Percentiles rank a stretch among this genome's conserved stretches.
Evolutionary conservation across 345 rosid genomes (phyloP).

Genomic region (Lagerstroemia speciosa): DNA sequence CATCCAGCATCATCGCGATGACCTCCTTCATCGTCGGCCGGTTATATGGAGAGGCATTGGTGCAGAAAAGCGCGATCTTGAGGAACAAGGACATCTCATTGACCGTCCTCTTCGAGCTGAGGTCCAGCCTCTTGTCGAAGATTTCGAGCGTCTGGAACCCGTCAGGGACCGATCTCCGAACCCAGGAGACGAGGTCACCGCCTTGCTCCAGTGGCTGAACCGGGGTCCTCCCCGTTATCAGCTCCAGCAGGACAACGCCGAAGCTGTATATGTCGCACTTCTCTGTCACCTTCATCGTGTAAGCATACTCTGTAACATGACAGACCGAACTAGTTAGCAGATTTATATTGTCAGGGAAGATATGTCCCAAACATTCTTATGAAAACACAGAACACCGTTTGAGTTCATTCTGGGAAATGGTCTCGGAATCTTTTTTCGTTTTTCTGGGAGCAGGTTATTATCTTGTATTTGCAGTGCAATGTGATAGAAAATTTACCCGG

Average conservation of each 20-base stretch:
- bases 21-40: slow-evolving; percentile 76
- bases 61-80: slow-evolving; percentile 76
- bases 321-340: neutral
- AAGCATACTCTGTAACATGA: slow-evolving; percentile 56
- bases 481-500: slow-evolving; percentile 36
- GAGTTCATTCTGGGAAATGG: neutral
- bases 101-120: slow-evolving; percentile 24
- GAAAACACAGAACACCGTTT: neutral
- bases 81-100: slow-evolving; percentile 57
- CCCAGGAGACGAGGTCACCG: slow-evolving; percentile 77
- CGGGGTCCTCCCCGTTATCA: slow-evolving; percentile 61
- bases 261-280: slow-evolving; percentile 80
- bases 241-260: slow-evolving; percentile 64
- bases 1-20: slow-evolving; percentile 61
- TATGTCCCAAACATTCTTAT: neutral
- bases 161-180: slow-evolving; percentile 43
- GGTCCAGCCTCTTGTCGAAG: slow-evolving; percentile 45
- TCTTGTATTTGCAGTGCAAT: too few relatives aligned
- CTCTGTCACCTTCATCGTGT: slow-evolving; percentile 88
- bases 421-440: too few relatives aligned
- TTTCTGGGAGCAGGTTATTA: too few relatives aligned
- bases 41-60: slow-evolving; percentile 45
- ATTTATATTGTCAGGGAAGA: neutral
- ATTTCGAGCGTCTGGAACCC: slow-evolving; percentile 34
- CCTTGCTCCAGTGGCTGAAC: slow-evolving; percentile 81